Conservation (phyloP, 2,329 filamentous ascomycete genomes). For the Anthostomella pinea region DNA sequence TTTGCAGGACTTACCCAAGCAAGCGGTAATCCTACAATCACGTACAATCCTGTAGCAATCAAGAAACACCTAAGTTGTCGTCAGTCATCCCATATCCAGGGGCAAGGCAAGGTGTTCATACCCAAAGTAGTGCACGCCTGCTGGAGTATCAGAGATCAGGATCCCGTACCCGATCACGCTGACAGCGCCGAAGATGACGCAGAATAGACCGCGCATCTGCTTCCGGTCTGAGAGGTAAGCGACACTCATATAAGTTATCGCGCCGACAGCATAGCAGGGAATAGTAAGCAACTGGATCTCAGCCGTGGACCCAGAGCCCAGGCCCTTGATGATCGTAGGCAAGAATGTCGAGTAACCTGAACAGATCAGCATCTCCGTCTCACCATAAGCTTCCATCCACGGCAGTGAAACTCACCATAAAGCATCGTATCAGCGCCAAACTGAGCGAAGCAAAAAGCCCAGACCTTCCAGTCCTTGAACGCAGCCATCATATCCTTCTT, state of each 20-base stretch:
- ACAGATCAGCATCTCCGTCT: slow-evolving; percentile 4
- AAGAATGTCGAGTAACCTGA: slow-evolving; percentile 72
- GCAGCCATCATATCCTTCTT: slow-evolving; percentile 64
- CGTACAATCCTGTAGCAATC: slow-evolving; percentile 71
- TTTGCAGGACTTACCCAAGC: slow-evolving; percentile 43
- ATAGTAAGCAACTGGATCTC: slow-evolving; percentile 75
- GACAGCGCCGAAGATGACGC: slow-evolving; percentile 58
- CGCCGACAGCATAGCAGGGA: slow-evolving; percentile 72
- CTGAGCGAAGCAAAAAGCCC: slow-evolving; percentile 65
- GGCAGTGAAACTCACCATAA: slow-evolving; percentile 45
- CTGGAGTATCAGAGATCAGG: slow-evolving; percentile 56
- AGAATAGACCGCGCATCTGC: slow-evolving; percentile 64
- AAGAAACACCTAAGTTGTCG: slow-evolving; percentile 57
- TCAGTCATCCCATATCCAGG: neutral
- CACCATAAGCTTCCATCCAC: neutral
- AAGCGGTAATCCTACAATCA: slow-evolving; percentile 53
- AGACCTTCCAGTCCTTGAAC: slow-evolving; percentile 74
- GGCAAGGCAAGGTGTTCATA: slow-evolving; percentile 12
- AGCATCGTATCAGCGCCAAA: slow-evolving; percentile 76
- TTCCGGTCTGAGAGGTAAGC: slow-evolving; percentile 66
- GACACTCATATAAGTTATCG: slow-evolving; percentile 63
- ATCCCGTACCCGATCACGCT: slow-evolving; percentile 68
- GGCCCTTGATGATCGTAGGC: slow-evolving; percentile 71
- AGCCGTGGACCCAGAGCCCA: slow-evolving; percentile 61
- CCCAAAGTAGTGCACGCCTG: slow-evolving; percentile 68